Base-by-base conservation (phyloP, 768 basidiomycete genomes). In the Tricholoma furcatifolium region DNA sequence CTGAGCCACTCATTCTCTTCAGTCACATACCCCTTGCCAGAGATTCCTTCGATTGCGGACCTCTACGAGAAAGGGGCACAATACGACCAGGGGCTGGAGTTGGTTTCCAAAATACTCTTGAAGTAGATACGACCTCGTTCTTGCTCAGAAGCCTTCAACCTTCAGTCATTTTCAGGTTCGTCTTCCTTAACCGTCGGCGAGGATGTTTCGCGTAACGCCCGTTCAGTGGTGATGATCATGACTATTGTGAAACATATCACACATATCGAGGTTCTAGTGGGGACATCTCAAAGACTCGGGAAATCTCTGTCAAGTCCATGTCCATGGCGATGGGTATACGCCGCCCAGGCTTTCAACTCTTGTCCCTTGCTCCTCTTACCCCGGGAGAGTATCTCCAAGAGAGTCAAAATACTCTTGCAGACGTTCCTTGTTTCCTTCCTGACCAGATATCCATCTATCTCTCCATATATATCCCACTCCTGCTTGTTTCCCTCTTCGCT, bases 1-100 rank as follows among this genome's bases (percentile, higher is more conserved):
- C 51, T 17, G 69, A 76, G 32, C 86, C 88, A 0, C 67, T 80
- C n/a, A 72, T 95, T 18, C 72, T 96, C 24, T 81, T 97, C 53
- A 87, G 82, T 2, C 95, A 98, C 65, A 92, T 98, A 43, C 95
- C 95, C n/a, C 80, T 98, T 8, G 81, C 81, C 39, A 78, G 95
- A 38, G 81, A 85, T 3, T 81, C 83, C 36, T 77, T 76, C 6
- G 76, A 71, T 17, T 98, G 95, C 65, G 94, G 95, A 10, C 84
- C 86, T 0, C 66, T 83, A 18, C 81, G 93, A 42, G 93, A 97
- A 68, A 76, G 73, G 34, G 86, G 88, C 2, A 78, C 77, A 12
- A 88, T 97, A 62, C 78, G 78, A 11, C 82, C 84, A 51, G 93
- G 89, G 1, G 74, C 76, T 10, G 93, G 93, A 6, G 73, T 81